Conservation (phyloP, 1,139 yeast species). For the Zygosaccharomyces pseudobailii region DNA sequence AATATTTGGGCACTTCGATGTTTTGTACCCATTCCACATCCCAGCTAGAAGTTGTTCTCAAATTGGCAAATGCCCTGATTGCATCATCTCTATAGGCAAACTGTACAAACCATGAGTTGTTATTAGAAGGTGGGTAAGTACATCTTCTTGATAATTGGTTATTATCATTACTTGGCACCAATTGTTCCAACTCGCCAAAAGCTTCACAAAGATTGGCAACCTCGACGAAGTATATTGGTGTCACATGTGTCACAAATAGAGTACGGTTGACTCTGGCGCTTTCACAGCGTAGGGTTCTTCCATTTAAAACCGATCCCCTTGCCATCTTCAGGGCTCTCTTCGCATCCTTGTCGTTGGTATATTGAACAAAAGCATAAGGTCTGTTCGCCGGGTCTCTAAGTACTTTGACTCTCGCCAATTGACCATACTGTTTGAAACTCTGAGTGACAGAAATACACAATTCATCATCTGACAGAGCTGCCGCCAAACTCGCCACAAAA, state of each 20-base stretch:
- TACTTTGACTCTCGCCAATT: slow-evolving; percentile 71
- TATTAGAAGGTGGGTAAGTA: slow-evolving; percentile 26
- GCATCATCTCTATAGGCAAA: slow-evolving; percentile 89
- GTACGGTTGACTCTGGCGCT: slow-evolving; percentile 90
- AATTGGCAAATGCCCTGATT: slow-evolving; percentile 72
- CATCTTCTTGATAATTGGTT: slow-evolving; percentile 34
- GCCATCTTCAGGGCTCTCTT: slow-evolving; percentile 61
- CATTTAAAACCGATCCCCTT: slow-evolving; percentile 65
- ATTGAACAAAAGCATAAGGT: slow-evolving; percentile 94
- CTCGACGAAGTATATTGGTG: slow-evolving; percentile 24
- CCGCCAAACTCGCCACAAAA: slow-evolving; percentile 76
- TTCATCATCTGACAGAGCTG: slow-evolving; percentile 61
- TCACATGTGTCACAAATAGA: slow-evolving; percentile 43
- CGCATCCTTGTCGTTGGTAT: slow-evolving; percentile 66
- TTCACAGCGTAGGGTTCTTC: slow-evolving; percentile 79
- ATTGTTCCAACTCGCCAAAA: slow-evolving; percentile 73
- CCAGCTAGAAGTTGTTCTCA: slow-evolving; percentile 50
- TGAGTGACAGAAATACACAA: slow-evolving; percentile 62
- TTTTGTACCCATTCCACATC: slow-evolving; percentile 84
- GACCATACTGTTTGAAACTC: slow-evolving; percentile 66
- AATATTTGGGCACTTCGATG: slow-evolving; percentile 44
- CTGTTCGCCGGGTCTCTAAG: slow-evolving; percentile 76
- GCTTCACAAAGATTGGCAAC: slow-evolving; percentile 41
- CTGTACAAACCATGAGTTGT: slow-evolving; percentile 69
- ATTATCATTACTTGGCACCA: slow-evolving; percentile 47